Percentiles rank a stretch among this genome's conserved stretches.
These are phyloP conservation scores for Tympanopsis confertula DNA, from an alignment of 2,329 filamentous ascomycete genomes.

Conservation along the genomic window DNA sequence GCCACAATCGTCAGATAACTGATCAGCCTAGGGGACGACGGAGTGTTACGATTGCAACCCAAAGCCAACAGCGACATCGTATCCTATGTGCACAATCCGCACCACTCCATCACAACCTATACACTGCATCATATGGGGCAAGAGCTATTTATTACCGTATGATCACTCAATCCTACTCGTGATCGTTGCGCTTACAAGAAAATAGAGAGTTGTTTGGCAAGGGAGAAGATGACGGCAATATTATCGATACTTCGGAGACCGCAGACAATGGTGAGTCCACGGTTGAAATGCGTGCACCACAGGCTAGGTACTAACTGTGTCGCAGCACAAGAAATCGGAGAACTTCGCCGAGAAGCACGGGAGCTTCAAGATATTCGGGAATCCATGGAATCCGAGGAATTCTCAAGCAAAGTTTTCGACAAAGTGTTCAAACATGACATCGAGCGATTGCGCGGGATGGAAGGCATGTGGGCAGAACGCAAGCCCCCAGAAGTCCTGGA, in stretches of 20 bases:
- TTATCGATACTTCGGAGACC: constrained; percentile 51
- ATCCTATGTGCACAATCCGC: constrained; percentile 65
- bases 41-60: constrained; percentile 66
- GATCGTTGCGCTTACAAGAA: background rate
- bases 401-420: constrained; percentile 52
- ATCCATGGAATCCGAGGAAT: constrained; percentile 53
- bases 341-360: constrained; percentile 52
- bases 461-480: constrained; percentile 63
- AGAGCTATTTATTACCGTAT: constrained; percentile 59
- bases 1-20: background rate
- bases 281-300: background rate
- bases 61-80: constrained; percentile 58
- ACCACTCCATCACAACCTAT: constrained; percentile 65
- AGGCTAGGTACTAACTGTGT: background rate
- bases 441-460: constrained; percentile 51
- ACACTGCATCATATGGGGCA: constrained; percentile 70
- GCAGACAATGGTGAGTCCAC: constrained; percentile 42
- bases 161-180: constrained; percentile 5
- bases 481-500: constrained; percentile 45
- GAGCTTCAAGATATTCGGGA: constrained; percentile 55
- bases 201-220: constrained; percentile 51
- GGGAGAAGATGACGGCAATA: constrained; percentile 48
- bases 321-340: constrained; percentile 47
- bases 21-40: constrained; percentile 27
- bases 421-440: constrained; percentile 64